Evolutionary conservation across 352 stramenopile species (phyloP), one percentile per base, ranked within the genome.

Genomic region (Globisporangium heterothallicum): DNA sequence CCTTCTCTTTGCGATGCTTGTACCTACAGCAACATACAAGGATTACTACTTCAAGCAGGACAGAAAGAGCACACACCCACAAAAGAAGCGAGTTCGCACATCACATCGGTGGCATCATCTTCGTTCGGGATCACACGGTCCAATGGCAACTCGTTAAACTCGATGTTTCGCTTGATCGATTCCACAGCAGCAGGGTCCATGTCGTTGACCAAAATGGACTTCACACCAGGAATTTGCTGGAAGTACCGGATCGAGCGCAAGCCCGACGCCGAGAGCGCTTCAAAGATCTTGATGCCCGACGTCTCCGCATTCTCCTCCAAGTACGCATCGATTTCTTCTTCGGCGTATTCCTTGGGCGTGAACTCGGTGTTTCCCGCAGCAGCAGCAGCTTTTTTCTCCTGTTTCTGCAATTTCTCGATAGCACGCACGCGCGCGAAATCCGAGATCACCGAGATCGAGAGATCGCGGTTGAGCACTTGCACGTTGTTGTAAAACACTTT

Each of bases 181-280:
- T 98, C 85, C 9, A 99, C 92, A 0, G 97, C 97, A 6, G 94
- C 90, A 1, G 85, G 68, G 61, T 99, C 96, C 60, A 99, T 92
- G 76, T 99, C 97, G 71, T 99, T 99, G 29, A 99, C 95, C 6
- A 99, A 79, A 26, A 99, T 92, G 53, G 96, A 96, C 56, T 97
- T 91, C 13, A 99, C 84, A 24, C 94, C 92, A 0, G 94, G 90
- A 58, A 99, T 98, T 78, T 99, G 97, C 64, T 99, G 98, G 64
- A 95, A 98, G 72, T 99, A 99, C 46, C 97, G 91, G 49, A 99
- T 96, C 8, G 96, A 99, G 56, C 97, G 94, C 64, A 99, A 72
- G 6, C 97, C 97, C 0, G 97, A 98, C 16, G 97, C 97, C 14
- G 97, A 96, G 14, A 99, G 78, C 18, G 97, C 97, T 65, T 99